Base-by-base conservation (phyloP, 176 grass and related monocot genomes). In the Carex scoparia region DNA sequence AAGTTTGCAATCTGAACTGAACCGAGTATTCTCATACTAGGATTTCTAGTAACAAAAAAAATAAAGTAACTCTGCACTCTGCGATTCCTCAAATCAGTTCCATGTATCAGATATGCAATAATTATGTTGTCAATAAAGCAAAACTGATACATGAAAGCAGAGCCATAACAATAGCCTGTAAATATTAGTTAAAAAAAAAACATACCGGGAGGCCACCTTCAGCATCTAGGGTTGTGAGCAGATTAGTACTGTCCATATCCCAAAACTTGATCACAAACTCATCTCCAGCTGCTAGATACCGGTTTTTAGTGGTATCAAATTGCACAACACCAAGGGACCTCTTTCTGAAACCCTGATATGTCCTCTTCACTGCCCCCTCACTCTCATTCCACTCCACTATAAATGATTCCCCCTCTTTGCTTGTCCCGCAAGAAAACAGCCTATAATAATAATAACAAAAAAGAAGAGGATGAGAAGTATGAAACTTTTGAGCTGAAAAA, bases 301-400 rank as follows among this genome's bases (percentile, higher is more conserved):
- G 91, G 82, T 94, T 99, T 27, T 88, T 87, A 14, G 97, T 99
- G 33, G 97, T 99, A 91, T 99, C 97, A 5, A 99, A 99, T 85
- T 99, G 97, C 32, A 99, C 93, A 79, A 99, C 97, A 79, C 93
- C 97, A 72, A 88, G 84, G 63, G 97, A 99, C 56, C 93, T 79
- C 89, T 95, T 95, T 61, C 93, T 88, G 66, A 99, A 99, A 70
- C 96, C 96, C 70, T 92, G 93, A 60, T 99, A 99, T 79, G 96
- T 99, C 87, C 96, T 93, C 84, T 99, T 99, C 48, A 99, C 93
- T 9, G 93, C 91, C 84, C 96, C 96, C 87, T 99, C 96, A 31
- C 91, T 99, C 82, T 99, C 96, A 91, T 99, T 99, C 96, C 96
- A 99, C 84, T 99, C 96, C 74, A 99, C 96, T 83, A 99, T 87